These are phyloP conservation scores for Candida alai DNA, from an alignment of 805 yeast genomes.

Conservation along the genomic window DNA sequence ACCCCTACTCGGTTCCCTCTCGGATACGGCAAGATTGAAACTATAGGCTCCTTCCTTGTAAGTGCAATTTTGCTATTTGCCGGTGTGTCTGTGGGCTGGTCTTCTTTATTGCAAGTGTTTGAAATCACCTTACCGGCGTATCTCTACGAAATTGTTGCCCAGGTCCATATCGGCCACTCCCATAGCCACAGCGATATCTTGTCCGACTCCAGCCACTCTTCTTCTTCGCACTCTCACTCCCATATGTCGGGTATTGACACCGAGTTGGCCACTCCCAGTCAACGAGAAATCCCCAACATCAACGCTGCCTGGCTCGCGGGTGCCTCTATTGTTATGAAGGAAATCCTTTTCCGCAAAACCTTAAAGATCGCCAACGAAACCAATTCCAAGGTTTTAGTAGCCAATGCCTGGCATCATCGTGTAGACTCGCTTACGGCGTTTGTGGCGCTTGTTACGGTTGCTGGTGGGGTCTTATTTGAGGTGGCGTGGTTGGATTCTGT, in stretches of 20 bases:
- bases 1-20: slow-evolving; percentile 68
- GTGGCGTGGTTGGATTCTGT: slow-evolving; percentile 86
- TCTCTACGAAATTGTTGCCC: slow-evolving; percentile 49
- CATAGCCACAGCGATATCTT: slow-evolving; percentile 43
- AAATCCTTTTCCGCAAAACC: slow-evolving; percentile 82
- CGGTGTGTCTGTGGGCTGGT: slow-evolving; percentile 88
- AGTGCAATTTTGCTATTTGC: slow-evolving; percentile 80
- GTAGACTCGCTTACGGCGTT: slow-evolving; percentile 89
- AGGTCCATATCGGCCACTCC: slow-evolving; percentile 46
- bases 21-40: slow-evolving; percentile 92
- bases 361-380: slow-evolving; percentile 71
- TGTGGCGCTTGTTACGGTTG: slow-evolving; percentile 85
- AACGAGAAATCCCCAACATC: slow-evolving; percentile 51
- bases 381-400: slow-evolving; percentile 85
- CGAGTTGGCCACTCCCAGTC: slow-evolving; percentile 9
- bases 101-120: slow-evolving; percentile 63
- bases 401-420: slow-evolving; percentile 99
- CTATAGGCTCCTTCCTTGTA: slow-evolving; percentile 87
- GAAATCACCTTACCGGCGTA: slow-evolving; percentile 66
- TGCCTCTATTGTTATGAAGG: slow-evolving; percentile 83
- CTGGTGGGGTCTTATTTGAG: slow-evolving; percentile 75
- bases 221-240: slow-evolving; percentile 23
- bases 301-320: slow-evolving; percentile 97
- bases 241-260: slow-evolving; percentile 24
- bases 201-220: slow-evolving; percentile 9